Conservation (phyloP, 2,329 filamentous ascomycete genomes). For the Truncatella angustata region DNA sequence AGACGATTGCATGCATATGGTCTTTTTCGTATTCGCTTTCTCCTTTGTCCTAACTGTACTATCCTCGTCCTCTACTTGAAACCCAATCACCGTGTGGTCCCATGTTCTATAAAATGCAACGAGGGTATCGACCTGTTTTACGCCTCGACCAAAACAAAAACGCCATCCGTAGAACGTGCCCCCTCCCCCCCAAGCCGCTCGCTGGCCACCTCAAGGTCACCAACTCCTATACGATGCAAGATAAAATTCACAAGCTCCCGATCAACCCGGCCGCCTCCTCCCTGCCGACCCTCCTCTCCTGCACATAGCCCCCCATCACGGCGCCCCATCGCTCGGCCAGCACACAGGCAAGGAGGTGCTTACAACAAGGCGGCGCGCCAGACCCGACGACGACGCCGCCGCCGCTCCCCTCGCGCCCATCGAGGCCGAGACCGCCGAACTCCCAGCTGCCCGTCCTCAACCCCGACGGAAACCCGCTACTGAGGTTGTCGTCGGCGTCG, state of each 20-base stretch:
- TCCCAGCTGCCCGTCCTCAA: slow-evolving; percentile 20
- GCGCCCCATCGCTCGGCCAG: slow-evolving; percentile 64
- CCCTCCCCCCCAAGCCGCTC: too few relatives aligned
- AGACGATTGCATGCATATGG: neutral
- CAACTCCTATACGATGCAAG: too few relatives aligned
- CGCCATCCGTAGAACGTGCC: neutral
- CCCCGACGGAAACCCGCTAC: neutral
- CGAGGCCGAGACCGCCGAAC: slow-evolving; percentile 32
- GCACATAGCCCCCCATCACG: slow-evolving; percentile 56
- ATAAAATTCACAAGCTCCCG: slow-evolving; percentile 2
- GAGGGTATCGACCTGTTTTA: neutral
- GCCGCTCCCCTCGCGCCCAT: slow-evolving; percentile 22
- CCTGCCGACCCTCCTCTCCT: slow-evolving; percentile 50
- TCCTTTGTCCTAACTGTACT: neutral
- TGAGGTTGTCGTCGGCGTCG: neutral
- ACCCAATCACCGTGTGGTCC: neutral
- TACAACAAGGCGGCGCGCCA: slow-evolving; percentile 61
- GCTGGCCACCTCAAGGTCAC: too few relatives aligned
- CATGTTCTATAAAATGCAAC: neutral
- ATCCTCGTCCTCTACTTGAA: too few relatives aligned
- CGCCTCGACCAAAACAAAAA: neutral
- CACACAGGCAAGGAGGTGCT: slow-evolving; percentile 84
- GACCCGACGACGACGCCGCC: slow-evolving; percentile 2
- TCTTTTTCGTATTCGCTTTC: neutral
- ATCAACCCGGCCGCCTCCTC: slow-evolving; percentile 75